Evolutionary conservation across 2,329 filamentous ascomycete species (phyloP), one percentile per base, ranked within the genome.

Genomic region (Cladosporium sp.): DNA sequence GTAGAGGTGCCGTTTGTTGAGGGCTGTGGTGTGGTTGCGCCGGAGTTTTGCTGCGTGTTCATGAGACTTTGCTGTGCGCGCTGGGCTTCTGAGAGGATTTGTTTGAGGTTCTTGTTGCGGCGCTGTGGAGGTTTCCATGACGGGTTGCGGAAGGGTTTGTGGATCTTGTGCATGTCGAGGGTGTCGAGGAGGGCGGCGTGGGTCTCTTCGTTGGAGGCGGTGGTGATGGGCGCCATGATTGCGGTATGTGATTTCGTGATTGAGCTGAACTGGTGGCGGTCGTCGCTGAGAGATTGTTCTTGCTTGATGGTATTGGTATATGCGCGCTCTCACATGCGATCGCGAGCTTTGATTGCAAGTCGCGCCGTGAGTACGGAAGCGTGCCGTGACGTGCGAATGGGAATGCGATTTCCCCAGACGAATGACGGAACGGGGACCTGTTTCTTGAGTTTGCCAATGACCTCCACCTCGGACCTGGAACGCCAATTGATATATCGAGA

Each of bases 71-170:
- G 88, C 74, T 97, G 92, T 65, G 86, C 88, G 59, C 89, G 85
- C 18, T 87, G 82, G 11, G 86, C 88, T 63, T 98, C 93, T 53
- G 89, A 86, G 54, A 98, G 78, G 55, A 98, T 93, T 61, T 95
- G 88, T 71, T 97, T 97, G 71, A 97, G 85, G 70, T 95, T 97
- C 77, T 98, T 98, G 80, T 98, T 98, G 70, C 93, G 88, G 45
- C 93, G 90, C 69, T 91, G 86, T 58, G 92, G 89, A 13, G 93
- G 89, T 65, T 88, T 90, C 93, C 93, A 98, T 67, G 82, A 74
- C 2, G 86, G 77, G 66, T 90, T 95, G 69, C 92, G 91, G 77
- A 96, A 98, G 63, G 83, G 86, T 72, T 94, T 95, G 61, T 83
- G 83, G 65, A 88, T 82, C 53, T 83, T 81, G 68, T 93, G 85